A percentile compares a stretch with the other conserved stretches of the same genome.
These are phyloP conservation scores for Brassica nigra DNA, from an alignment of 345 rosid genomes.

Conservation along the genomic window DNA sequence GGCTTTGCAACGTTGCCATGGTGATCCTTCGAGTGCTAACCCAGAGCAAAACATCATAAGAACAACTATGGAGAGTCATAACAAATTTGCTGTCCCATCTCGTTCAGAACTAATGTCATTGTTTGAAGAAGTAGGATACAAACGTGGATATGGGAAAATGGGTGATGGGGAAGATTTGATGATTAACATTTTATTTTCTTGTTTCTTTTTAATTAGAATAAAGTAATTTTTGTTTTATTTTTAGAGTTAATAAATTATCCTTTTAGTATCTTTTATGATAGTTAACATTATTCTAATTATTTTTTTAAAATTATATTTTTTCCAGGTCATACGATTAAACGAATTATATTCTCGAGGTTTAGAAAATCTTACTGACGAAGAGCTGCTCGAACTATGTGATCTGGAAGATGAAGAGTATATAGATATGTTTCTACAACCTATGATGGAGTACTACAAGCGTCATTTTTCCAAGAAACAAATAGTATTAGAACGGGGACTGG, in stretches of 20 bases:
- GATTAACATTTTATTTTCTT: too few relatives aligned
- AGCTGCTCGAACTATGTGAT: background rate
- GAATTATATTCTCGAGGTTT: background rate
- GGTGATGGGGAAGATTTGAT: background rate
- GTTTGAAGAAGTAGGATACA: background rate
- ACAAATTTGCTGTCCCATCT: background rate
- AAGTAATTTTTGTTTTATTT: background rate
- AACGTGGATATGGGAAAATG: background rate
- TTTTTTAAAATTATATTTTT: background rate
- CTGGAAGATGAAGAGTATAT: background rate
- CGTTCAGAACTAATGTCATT: background rate
- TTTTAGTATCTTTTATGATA: background rate
- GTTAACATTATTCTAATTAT: background rate
- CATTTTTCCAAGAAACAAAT: background rate
- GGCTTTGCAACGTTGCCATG: background rate
- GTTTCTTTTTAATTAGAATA: too few relatives aligned
- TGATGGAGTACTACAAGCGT: background rate
- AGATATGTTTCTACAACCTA: background rate
- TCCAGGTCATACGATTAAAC: background rate
- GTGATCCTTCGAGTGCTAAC: background rate
- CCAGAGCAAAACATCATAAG: background rate
- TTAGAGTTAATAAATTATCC: too few relatives aligned
- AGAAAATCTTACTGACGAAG: background rate
- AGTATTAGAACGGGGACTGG: background rate
- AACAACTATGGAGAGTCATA: background rate